Conservation (phyloP, 129 eudicot species). For the Calendula officinalis region DNA sequence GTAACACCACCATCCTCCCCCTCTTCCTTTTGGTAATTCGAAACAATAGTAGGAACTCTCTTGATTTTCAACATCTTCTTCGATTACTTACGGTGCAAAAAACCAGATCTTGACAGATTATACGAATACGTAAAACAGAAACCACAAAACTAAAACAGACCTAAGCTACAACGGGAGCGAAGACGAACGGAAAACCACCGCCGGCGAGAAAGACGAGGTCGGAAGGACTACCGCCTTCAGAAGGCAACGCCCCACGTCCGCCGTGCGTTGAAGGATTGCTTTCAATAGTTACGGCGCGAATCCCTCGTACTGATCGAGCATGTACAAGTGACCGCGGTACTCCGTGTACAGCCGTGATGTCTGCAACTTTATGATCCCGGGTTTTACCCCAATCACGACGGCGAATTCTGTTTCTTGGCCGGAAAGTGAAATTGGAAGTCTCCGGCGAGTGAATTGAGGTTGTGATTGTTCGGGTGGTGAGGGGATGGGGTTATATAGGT, state of each 20-base stretch:
- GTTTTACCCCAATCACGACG: constrained; percentile 36
- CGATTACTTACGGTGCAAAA: neutral
- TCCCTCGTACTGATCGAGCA: constrained; percentile 56
- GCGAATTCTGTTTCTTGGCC: neutral
- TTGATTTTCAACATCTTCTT: constrained; percentile 75
- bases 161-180: constrained; percentile 23
- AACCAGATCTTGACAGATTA: neutral
- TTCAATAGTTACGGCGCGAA: constrained; percentile 36
- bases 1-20: constrained; percentile 45
- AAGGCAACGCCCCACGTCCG: constrained; percentile 97
- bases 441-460: constrained; percentile 6
- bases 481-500: constrained; percentile 12
- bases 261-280: constrained; percentile 92
- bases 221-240: constrained; percentile 99
- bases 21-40: constrained; percentile 95
- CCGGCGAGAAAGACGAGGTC: constrained; percentile 98
- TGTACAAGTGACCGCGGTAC: constrained; percentile 42
- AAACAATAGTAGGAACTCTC: constrained; percentile 94
- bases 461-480: constrained; percentile 3
- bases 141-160: neutral
- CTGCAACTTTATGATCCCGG: constrained; percentile 54
- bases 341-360: constrained; percentile 79
- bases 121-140: neutral
- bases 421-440: neutral
- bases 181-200: constrained; percentile 53